Conservation (phyloP, 768 basidiomycete species). For the Boletus huronensis region DNA sequence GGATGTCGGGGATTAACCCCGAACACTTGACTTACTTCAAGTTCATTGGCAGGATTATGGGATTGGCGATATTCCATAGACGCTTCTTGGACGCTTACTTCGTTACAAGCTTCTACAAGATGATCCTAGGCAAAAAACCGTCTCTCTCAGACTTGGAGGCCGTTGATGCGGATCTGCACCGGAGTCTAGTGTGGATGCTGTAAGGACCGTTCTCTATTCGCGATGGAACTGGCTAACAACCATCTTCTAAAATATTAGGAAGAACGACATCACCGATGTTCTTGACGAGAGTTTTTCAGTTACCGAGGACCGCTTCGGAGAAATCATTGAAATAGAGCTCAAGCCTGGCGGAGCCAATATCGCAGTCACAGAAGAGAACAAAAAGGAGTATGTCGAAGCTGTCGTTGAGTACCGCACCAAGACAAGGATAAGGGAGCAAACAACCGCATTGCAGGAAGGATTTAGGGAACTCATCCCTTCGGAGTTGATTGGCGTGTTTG, state of each 20-base stretch:
- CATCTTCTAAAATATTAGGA: conserved; percentile 36
- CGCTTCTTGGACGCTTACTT: conserved; percentile 80
- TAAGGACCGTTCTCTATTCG: conserved; percentile 34
- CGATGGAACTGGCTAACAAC: not conserved
- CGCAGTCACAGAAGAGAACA: conserved; percentile 70
- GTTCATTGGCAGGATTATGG: conserved; percentile 72
- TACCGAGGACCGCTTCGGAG: conserved; percentile 74
- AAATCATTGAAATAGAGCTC: conserved; percentile 64
- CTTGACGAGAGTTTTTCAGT: conserved; percentile 70
- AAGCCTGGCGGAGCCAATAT: conserved; percentile 57
- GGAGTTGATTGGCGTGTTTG: conserved; percentile 85
- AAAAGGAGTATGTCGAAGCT: conserved; percentile 71
- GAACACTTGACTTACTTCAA: conserved; percentile 80
- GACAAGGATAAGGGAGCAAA: conserved; percentile 78
- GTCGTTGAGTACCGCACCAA: conserved; percentile 84
- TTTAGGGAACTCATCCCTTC: conserved; percentile 80
- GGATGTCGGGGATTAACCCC: conserved; percentile 69
- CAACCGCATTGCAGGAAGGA: conserved; percentile 81
- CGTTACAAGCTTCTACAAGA: conserved; percentile 78
- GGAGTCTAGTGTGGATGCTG: conserved; percentile 75
- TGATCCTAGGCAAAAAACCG: conserved; percentile 61
- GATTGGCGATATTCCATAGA: conserved; percentile 73
- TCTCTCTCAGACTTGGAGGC: conserved; percentile 63
- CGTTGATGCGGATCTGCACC: conserved; percentile 64
- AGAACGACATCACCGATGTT: conserved; percentile 72